A percentile compares a stretch with the other conserved stretches of the same genome.
phyloP scores from a whole-genome alignment of 257 asterid genomes.

The Fraxinus pennsylvanica region DNA sequence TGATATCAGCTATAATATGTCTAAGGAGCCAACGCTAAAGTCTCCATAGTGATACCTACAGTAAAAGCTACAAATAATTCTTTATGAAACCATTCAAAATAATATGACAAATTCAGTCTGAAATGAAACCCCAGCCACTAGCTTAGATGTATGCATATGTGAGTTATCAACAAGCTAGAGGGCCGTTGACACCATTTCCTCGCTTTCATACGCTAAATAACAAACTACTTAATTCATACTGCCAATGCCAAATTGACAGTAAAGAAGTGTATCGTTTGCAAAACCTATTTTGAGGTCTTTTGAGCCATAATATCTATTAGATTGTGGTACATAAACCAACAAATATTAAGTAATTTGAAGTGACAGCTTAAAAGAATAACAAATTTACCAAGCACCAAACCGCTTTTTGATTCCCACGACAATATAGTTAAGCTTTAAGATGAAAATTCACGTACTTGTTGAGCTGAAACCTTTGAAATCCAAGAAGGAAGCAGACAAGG shows the following conservation, averaged over 20 bases:
- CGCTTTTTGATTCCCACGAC: not conserved
- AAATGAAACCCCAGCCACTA: not conserved
- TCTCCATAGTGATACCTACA: not conserved
- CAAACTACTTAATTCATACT: not conserved
- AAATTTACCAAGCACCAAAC: constrained; percentile 14
- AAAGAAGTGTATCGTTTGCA: constrained; percentile 1
- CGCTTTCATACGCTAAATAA: constrained; percentile 9
- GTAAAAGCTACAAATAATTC: not conserved
- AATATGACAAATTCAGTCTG: not conserved
- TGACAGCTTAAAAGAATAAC: not conserved
- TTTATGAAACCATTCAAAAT: not conserved
- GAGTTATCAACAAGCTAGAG: not conserved
- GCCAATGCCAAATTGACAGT: not conserved
- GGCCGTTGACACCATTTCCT: not conserved
- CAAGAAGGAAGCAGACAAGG: constrained; percentile 96
- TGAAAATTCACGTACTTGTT: constrained; percentile 55
- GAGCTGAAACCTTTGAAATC: constrained; percentile 92
- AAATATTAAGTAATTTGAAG: not conserved
- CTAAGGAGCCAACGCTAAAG: not conserved
- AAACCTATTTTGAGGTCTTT: not conserved
- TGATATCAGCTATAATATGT: not conserved
- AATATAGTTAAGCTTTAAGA: constrained; percentile 18
- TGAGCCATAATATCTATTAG: constrained; percentile 6
- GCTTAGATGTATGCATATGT: not conserved
- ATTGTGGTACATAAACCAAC: constrained; percentile 9